phyloP scores from a whole-genome alignment of 805 yeast genomes.

The Candida michaelii region DNA sequence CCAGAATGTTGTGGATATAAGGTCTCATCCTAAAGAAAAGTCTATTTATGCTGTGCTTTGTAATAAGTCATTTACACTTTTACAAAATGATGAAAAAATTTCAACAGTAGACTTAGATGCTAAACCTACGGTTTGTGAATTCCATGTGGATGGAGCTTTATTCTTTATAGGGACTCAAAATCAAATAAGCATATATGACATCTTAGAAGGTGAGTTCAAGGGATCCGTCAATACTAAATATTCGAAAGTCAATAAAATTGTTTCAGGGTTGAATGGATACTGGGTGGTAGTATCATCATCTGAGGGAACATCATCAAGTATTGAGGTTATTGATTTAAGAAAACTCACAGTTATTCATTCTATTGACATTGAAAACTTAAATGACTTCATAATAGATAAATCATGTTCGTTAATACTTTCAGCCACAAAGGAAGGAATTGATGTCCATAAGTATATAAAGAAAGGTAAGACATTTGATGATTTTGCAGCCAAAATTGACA shows the following conservation, averaged over 20 bases:
- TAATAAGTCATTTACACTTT: conserved; percentile 20
- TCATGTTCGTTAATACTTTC: conserved; percentile 34
- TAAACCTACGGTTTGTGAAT: conserved; percentile 21
- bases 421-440: conserved; percentile 19
- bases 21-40: conserved; percentile 34
- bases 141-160: conserved; percentile 52
- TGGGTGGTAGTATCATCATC: conserved; percentile 45
- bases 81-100: background rate
- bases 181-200: conserved; percentile 36
- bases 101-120: conserved; percentile 9
- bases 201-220: conserved; percentile 37
- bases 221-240: conserved; percentile 29
- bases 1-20: conserved; percentile 20
- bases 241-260: conserved; percentile 30
- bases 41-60: conserved; percentile 29
- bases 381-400: conserved; percentile 33
- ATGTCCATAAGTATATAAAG: conserved; percentile 38
- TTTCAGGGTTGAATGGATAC: conserved; percentile 65
- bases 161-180: conserved; percentile 39
- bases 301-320: conserved; percentile 16
- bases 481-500: conserved; percentile 3
- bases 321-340: conserved; percentile 52
- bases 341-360: conserved; percentile 31
- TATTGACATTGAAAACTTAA: conserved; percentile 21
- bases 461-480: conserved; percentile 31